Base-by-base conservation (phyloP, 345 rosid genomes). In the Lumnitzera littorea region DNA sequence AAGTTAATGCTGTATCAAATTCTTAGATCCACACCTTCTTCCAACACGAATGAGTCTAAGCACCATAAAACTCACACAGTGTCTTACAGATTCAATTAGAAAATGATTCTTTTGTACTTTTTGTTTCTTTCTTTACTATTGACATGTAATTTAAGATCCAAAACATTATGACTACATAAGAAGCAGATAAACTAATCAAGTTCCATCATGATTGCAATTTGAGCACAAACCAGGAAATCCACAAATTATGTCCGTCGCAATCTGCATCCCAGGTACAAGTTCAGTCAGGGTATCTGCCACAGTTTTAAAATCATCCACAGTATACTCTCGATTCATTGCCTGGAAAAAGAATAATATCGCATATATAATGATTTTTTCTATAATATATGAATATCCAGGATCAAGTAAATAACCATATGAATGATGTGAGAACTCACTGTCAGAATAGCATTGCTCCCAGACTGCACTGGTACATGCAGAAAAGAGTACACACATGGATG, bases 321-420 rank as follows among this genome's bases (percentile, higher is more conserved):
- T 86, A 72, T 94, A 94, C 73, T 94, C 97, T 67, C 97, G 80
- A 72, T 94, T 86, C 99, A 88, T 90, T 53, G 84, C 99, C 97
- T 94, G 81, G 55, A 53, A 75, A 13, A 46, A 68, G 50, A 50
- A 48, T 43, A 60, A 23, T 63, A 67, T 36, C 7, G 9, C 43
- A 36, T 36, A 36, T 36, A 36, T 36, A 9, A 36, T 7, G 9
- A 36, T 4, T 36, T 36, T 36, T 36, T 36, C 7, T 4, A 36
- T 36, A 4, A 36, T 4, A 36, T 36, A 36, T 4, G 43, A 36
- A 36, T 36, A 36, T 36, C 43, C 43, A 36, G 43, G 43, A 36
- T 36, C 43, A 48, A 24, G 16, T 23, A 46, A 50, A n/a, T 17
- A 62, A 36, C 15, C 23, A 31, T 20, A 50, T 56, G 14, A 54